A percentile compares a stretch with the other conserved stretches of the same genome.
These are phyloP conservation scores for Saccharata proteae DNA, from an alignment of 2,329 filamentous ascomycete genomes.

Conservation along the genomic window DNA sequence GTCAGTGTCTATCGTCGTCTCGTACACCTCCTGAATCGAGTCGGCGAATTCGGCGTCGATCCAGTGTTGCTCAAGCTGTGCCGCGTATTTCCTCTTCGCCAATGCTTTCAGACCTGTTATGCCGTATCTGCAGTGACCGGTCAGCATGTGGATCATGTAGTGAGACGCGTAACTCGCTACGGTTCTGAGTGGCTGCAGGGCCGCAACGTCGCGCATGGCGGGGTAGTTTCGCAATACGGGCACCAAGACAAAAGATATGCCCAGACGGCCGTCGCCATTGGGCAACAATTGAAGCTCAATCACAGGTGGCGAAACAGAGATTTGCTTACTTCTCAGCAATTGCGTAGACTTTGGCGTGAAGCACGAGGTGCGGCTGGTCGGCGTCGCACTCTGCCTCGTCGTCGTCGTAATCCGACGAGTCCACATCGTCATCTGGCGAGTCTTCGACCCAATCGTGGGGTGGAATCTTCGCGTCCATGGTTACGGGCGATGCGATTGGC, in stretches of 20 bases:
- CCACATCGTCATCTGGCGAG: neutral
- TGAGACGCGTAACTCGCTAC: too few relatives aligned
- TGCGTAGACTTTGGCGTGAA: slow-evolving; percentile 37
- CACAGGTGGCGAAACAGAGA: too few relatives aligned
- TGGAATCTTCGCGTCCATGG: slow-evolving; percentile 7
- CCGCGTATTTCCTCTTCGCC: slow-evolving; percentile 34
- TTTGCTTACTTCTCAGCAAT: slow-evolving; percentile 36
- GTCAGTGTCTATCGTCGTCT: slow-evolving; percentile 36
- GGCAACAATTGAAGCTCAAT: too few relatives aligned
- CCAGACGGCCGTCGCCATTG: too few relatives aligned
- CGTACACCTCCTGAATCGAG: slow-evolving; percentile 37
- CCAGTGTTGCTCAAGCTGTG: slow-evolving; percentile 32
- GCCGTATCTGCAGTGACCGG: slow-evolving; percentile 30
- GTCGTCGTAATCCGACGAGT: slow-evolving; percentile 4
- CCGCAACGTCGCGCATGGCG: too few relatives aligned
- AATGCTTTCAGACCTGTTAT: slow-evolving; percentile 35
- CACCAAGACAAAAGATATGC: too few relatives aligned
- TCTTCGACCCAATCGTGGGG: neutral
- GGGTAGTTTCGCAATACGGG: too few relatives aligned
- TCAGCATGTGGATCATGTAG: neutral
- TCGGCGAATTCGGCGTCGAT: slow-evolving; percentile 34
- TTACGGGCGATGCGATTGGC: too few relatives aligned
- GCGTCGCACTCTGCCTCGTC: slow-evolving; percentile 23
- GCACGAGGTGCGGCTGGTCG: slow-evolving; percentile 30
- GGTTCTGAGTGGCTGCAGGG: too few relatives aligned